Percentiles rank a stretch among this genome's conserved stretches.
Conservation (phyloP, 176 grass and related monocot species). For the Musa acuminata region DNA sequence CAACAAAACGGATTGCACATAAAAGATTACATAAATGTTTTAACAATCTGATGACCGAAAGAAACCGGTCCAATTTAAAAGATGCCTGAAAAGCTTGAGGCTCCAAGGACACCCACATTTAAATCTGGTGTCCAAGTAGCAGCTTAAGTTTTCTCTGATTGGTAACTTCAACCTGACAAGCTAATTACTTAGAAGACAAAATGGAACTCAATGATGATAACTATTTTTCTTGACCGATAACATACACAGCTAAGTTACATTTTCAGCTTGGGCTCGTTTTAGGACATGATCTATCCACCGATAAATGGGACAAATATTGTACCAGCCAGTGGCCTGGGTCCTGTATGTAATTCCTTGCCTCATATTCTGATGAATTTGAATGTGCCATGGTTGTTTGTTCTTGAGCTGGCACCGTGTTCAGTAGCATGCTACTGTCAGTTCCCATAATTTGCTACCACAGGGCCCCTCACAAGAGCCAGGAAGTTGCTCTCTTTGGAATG, state of each 20-base stretch:
- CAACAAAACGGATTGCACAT: not conserved
- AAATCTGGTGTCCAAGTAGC: not conserved
- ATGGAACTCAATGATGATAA: not conserved
- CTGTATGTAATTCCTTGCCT: not conserved
- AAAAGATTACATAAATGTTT: not conserved
- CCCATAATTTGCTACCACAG: not conserved
- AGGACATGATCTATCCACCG: not conserved
- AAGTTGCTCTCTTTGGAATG: not conserved
- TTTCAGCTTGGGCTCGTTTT: not conserved
- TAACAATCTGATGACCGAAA: not conserved
- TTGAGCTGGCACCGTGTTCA: not conserved
- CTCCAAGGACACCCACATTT: not conserved
- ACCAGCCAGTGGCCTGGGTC: not conserved
- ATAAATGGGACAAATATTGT: not conserved
- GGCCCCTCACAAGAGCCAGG: not conserved
- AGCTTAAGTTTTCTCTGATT: too few species aligned
- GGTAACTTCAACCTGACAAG: not conserved
- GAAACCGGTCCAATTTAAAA: not conserved
- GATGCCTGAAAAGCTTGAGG: not conserved
- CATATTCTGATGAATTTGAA: not conserved
- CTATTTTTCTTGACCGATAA: not conserved
- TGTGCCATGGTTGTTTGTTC: not conserved
- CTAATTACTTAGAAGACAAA: not conserved
- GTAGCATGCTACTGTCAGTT: not conserved
- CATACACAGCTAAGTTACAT: not conserved